Conservation (phyloP, 352 stramenopile genomes). For the Aphanomyces invadans region DNA sequence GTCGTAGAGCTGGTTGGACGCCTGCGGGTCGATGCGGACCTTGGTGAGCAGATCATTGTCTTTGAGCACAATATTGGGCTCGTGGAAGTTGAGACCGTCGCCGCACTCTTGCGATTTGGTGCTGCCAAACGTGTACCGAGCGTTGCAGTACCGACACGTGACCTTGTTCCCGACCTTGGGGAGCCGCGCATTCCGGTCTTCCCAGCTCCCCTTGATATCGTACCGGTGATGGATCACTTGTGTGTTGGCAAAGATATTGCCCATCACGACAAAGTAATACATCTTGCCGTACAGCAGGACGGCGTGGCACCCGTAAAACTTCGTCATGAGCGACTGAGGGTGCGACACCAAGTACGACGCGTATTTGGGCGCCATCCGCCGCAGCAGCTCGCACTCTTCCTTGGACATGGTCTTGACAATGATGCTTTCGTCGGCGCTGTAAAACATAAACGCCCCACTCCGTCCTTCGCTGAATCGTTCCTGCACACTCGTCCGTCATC, state of each 20-base stretch:
- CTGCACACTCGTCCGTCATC: no score
- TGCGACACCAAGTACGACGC: slow-evolving; percentile 79
- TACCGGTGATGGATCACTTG: slow-evolving; percentile 85
- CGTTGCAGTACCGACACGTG: slow-evolving; percentile 80
- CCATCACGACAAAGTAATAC: slow-evolving; percentile 92
- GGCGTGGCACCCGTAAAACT: slow-evolving; percentile 86
- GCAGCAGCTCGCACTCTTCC: slow-evolving; percentile 79
- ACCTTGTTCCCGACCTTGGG: slow-evolving; percentile 70
- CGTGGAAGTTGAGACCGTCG: slow-evolving; percentile 81
- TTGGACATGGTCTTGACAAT: slow-evolving; percentile 89
- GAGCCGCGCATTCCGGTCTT: slow-evolving; percentile 80
- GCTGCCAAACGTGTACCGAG: slow-evolving; percentile 80
- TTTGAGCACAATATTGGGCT: slow-evolving; percentile 83
- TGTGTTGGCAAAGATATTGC: slow-evolving; percentile 82
- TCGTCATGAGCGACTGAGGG: slow-evolving; percentile 74
- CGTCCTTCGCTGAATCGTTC: slow-evolving; percentile 83
- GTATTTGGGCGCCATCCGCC: slow-evolving; percentile 81
- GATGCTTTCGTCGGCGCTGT: slow-evolving; percentile 77
- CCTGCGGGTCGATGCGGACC: slow-evolving; percentile 65
- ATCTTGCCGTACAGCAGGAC: slow-evolving; percentile 86
- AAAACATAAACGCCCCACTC: slow-evolving; percentile 90
- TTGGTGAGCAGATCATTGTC: slow-evolving; percentile 88
- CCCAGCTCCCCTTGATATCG: slow-evolving; percentile 89
- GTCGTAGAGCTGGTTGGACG: slow-evolving; percentile 80
- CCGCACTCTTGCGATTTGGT: slow-evolving; percentile 65